Evolutionary conservation across 441 rosid species (phyloP).

Genomic region (Aleurites moluccanus): DNA sequence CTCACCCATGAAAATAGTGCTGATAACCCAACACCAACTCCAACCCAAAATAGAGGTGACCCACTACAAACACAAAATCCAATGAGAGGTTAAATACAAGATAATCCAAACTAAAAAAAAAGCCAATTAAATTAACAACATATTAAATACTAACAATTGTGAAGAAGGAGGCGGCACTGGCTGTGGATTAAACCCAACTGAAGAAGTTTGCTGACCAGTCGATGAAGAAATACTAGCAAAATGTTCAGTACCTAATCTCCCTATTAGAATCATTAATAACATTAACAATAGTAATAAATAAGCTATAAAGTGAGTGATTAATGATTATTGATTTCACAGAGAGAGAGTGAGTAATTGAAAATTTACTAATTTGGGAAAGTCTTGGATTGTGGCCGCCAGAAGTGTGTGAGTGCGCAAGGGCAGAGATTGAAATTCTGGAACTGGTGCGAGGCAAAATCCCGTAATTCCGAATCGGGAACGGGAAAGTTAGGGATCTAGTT

Average conservation of each 20-base stretch:
- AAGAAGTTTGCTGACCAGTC: constrained; percentile 48
- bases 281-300: background rate
- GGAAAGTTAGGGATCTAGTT: no score
- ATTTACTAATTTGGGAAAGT: constrained; percentile 11
- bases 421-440: constrained; percentile 38
- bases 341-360: background rate
- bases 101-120: background rate
- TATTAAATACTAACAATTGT: constrained; percentile 43
- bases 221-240: constrained; percentile 69
- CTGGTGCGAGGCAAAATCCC: constrained; percentile 23
- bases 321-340: no score
- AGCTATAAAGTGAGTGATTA: background rate
- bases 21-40: constrained; percentile 88
- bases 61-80: constrained; percentile 47
- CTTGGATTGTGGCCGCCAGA: background rate
- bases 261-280: constrained; percentile 5
- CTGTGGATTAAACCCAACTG: constrained; percentile 70
- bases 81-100: no score
- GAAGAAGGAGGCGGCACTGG: constrained; percentile 66
- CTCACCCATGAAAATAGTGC: constrained; percentile 85
- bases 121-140: background rate
- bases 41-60: constrained; percentile 94
- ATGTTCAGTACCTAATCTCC: constrained; percentile 39
- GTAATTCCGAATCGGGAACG: constrained; percentile 33
- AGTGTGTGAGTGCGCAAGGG: constrained; percentile 10